Percentiles rank a stretch among this genome's conserved stretches.
phyloP scores from a whole-genome alignment of 169 alveolate species.

The Eimeria sp. region DNA sequence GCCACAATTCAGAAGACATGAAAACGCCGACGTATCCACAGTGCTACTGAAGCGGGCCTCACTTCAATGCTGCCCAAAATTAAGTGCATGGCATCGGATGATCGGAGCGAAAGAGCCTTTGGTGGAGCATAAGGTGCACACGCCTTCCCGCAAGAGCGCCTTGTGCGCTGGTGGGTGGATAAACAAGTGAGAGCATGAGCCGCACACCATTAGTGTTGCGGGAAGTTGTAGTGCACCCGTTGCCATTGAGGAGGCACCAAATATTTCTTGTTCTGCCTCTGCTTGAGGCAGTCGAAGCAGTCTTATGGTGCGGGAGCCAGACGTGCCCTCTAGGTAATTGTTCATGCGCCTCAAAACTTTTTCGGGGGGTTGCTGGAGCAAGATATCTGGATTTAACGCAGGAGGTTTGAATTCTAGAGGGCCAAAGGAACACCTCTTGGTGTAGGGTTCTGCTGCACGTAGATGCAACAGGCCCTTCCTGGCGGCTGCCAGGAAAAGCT shows the following conservation, averaged over 20 bases:
- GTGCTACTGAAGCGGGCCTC: background rate
- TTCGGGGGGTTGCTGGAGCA: conserved; percentile 55
- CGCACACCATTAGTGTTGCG: conserved; percentile 29
- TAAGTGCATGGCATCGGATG: conserved; percentile 38
- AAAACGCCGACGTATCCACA: background rate
- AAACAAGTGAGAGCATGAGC: conserved; percentile 41
- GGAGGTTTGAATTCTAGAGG: conserved; percentile 44
- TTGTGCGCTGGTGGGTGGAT: conserved; percentile 57
- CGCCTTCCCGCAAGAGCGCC: conserved; percentile 2
- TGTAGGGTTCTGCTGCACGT: background rate
- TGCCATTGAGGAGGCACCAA: background rate
- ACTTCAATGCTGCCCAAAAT: background rate
- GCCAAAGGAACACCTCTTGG: background rate
- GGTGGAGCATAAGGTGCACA: conserved; percentile 35
- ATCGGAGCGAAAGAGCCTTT: conserved; percentile 24
- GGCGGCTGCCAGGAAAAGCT: conserved; percentile 12
- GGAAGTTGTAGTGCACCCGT: background rate
- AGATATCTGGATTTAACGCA: background rate
- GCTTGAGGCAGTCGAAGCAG: conserved; percentile 53
- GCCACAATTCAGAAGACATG: background rate
- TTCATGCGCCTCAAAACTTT: conserved; percentile 39
- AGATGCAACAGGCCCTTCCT: background rate
- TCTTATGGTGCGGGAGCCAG: conserved; percentile 31
- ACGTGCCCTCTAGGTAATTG: conserved; percentile 16
- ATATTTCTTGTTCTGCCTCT: conserved; percentile 11